Percentiles rank a stretch among this genome's conserved stretches.
These are phyloP conservation scores for Pneumocystis jirovecii DNA, from an alignment of 1,139 yeast species.

Conservation along the genomic window DNA sequence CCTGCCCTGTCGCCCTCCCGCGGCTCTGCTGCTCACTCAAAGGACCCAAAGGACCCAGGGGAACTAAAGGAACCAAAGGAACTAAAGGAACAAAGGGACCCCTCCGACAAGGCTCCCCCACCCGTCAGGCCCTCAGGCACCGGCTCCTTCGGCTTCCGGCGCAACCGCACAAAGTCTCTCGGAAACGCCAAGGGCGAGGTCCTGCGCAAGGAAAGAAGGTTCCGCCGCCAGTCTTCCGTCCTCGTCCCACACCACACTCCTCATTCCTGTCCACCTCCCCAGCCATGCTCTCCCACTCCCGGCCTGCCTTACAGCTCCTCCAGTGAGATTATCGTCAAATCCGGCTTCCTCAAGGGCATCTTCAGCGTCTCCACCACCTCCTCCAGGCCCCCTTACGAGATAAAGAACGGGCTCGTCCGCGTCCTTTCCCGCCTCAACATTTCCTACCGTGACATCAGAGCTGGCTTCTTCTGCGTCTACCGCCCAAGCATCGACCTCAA, in stretches of 20 bases:
- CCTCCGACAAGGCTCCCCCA: not conserved
- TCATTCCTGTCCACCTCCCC: too few species aligned
- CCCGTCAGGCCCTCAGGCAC: not conserved
- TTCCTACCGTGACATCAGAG: conserved; percentile 75
- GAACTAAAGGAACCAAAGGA: too few species aligned
- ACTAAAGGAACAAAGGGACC: too few species aligned
- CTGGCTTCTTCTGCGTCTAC: conserved; percentile 82
- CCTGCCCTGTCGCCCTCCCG: too few species aligned
- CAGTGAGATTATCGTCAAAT: conserved; percentile 34
- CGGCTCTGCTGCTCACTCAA: not conserved
- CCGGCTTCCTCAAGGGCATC: conserved; percentile 82
- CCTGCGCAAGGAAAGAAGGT: not conserved
- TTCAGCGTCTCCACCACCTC: conserved; percentile 93
- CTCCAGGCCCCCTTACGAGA: conserved; percentile 77
- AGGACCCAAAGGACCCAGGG: not conserved
- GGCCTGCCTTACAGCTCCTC: not conserved
- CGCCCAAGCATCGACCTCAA: conserved; percentile 28
- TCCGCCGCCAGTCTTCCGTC: not conserved
- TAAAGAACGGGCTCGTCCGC: conserved; percentile 68
- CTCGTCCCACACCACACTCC: not conserved
- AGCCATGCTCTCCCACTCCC: not conserved
- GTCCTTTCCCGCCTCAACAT: conserved; percentile 68
- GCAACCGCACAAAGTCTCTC: not conserved
- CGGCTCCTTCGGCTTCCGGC: not conserved
- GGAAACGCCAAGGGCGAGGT: not conserved